A percentile compares a stretch with the other conserved stretches of the same genome.
phyloP scores from a whole-genome alignment of 2,329 filamentous ascomycete species.

The Colletotrichum aenigma region DNA sequence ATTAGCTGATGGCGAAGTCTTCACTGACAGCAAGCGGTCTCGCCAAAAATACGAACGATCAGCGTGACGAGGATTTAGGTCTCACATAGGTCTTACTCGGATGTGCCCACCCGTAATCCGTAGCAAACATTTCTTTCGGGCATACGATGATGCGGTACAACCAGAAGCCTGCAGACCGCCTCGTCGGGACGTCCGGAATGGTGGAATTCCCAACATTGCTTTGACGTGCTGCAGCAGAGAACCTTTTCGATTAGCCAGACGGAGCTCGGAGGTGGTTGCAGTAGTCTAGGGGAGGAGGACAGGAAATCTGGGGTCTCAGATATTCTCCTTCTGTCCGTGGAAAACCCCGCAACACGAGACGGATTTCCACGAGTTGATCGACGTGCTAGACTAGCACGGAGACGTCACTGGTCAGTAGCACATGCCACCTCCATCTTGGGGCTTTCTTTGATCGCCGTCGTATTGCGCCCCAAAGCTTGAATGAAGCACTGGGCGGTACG shows the following conservation, averaged over 20 bases:
- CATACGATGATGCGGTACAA: not conserved
- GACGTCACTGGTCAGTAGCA: not conserved
- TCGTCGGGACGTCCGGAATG: not conserved
- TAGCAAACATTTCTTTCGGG: not conserved
- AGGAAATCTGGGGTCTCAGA: not conserved
- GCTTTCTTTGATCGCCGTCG: not conserved
- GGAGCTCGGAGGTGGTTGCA: not conserved
- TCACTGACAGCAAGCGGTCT: not conserved
- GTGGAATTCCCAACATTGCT: not conserved
- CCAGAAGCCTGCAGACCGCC: not conserved
- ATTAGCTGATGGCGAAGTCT: not conserved
- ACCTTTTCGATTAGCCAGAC: not conserved
- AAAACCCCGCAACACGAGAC: not conserved
- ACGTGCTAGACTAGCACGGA: not conserved
- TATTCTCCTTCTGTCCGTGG: not conserved
- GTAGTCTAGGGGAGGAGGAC: not conserved
- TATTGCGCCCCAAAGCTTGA: not conserved
- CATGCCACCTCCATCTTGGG: not conserved
- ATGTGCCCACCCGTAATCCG: not conserved
- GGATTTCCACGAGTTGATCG: not conserved
- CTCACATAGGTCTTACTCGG: slow-evolving; percentile 1
- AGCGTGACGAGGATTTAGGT: not conserved
- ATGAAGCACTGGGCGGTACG: not conserved
- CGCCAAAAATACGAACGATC: not conserved
- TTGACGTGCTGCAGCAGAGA: not conserved